phyloP scores from a whole-genome alignment of 306 rosid genomes.

The Gastrolobium villosum region DNA sequence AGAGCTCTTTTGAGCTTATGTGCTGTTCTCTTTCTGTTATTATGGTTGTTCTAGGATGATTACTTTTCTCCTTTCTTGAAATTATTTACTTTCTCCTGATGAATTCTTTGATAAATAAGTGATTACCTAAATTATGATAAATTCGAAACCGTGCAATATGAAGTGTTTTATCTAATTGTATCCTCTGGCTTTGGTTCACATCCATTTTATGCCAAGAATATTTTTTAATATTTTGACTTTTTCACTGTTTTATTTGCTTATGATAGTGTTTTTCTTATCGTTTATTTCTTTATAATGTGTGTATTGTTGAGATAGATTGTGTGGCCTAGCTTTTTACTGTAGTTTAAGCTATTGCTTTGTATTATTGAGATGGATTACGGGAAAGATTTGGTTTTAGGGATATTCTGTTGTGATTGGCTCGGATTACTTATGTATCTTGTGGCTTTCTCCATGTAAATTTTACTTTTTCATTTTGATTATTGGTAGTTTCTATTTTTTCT shows the following conservation, averaged over 20 bases:
- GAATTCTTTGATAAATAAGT: background rate
- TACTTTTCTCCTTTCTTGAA: background rate
- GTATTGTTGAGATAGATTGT: constrained; percentile 8
- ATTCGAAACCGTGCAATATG: background rate
- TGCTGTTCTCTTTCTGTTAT: too few relatives aligned
- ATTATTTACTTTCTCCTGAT: background rate
- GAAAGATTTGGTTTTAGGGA: background rate
- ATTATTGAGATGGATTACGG: background rate
- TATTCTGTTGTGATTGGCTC: background rate
- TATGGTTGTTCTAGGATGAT: constrained; percentile 13
- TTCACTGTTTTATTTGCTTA: background rate
- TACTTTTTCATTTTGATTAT: background rate
- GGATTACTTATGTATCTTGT: background rate
- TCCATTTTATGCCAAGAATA: background rate
- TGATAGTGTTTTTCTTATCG: background rate
- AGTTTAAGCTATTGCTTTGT: background rate
- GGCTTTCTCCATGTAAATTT: constrained; percentile 1
- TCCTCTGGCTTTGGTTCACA: background rate
- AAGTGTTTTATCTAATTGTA: background rate
- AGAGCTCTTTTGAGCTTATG: constrained; percentile 3
- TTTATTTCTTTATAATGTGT: background rate
- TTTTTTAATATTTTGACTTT: background rate
- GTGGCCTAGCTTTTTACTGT: background rate
- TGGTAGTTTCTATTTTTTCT: background rate
- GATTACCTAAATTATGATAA: background rate